These are phyloP conservation scores for Microsporum canis DNA, from an alignment of 2,329 filamentous ascomycete genomes.

Conservation along the genomic window DNA sequence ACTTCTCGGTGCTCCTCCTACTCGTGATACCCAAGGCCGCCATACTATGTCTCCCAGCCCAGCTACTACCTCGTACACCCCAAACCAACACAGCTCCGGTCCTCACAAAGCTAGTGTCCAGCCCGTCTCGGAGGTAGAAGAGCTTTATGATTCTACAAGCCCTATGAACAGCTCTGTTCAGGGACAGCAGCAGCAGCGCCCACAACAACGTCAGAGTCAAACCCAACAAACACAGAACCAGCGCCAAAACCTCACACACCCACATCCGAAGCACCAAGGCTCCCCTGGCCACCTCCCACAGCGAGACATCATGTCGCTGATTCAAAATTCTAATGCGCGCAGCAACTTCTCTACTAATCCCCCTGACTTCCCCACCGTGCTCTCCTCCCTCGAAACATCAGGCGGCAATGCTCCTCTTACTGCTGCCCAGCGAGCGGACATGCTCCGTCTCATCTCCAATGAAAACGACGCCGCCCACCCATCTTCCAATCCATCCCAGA, in stretches of 20 bases:
- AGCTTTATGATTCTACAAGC: conserved; percentile 32
- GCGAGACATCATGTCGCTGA: conserved; percentile 40
- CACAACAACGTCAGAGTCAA: not conserved
- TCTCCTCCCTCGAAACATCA: conserved; percentile 35
- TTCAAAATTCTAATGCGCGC: conserved; percentile 37
- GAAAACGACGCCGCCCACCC: conserved; percentile 35
- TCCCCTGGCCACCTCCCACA: conserved; percentile 20
- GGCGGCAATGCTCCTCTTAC: conserved; percentile 35
- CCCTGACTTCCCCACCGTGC: conserved; percentile 35
- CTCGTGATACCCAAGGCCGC: conserved; percentile 13
- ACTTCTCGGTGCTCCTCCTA: conserved; percentile 36
- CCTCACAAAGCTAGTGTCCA: conserved; percentile 2
- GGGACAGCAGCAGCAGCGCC: conserved; percentile 9
- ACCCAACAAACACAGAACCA: not conserved
- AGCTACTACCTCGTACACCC: conserved; percentile 20
- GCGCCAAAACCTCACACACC: conserved; percentile 1
- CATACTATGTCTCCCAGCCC: conserved; percentile 28
- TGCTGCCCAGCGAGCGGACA: conserved; percentile 36
- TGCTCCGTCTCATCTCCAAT: conserved; percentile 38
- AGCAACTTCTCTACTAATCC: conserved; percentile 29
- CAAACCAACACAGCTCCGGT: conserved; percentile 23
- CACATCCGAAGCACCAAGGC: conserved; percentile 10
- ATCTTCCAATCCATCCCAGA: conserved; percentile 27
- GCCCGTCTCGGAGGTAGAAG: conserved; percentile 28
- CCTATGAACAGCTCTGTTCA: conserved; percentile 14